Evolutionary conservation across 2,329 filamentous ascomycete genomes (phyloP).

Genomic region (Aspergillus neoniger): DNA sequence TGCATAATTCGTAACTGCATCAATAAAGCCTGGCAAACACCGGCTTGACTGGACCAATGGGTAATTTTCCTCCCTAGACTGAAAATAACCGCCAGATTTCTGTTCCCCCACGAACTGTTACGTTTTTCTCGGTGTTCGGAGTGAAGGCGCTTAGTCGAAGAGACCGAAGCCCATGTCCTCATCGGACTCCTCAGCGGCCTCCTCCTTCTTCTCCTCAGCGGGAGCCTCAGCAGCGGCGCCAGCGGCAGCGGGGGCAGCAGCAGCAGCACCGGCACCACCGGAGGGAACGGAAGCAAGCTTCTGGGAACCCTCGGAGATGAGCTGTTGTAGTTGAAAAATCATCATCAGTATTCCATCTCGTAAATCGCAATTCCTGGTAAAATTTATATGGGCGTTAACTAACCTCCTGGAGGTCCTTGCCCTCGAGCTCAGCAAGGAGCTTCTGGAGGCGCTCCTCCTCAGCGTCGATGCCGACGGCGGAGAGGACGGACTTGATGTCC

Average conservation of each 20-base stretch:
- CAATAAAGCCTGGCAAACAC: slow-evolving; percentile 35
- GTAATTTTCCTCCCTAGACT: slow-evolving; percentile 31
- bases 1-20: slow-evolving; percentile 42
- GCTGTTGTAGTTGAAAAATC: slow-evolving; percentile 52
- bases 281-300: slow-evolving; percentile 98
- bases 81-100: slow-evolving; percentile 36
- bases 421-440: slow-evolving; percentile 75
- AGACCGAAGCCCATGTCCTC: slow-evolving; percentile 76
- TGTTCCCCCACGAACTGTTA: slow-evolving; percentile 70
- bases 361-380: not conserved
- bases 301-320: slow-evolving; percentile 83
- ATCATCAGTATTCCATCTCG: slow-evolving; percentile 17
- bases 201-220: slow-evolving; percentile 71
- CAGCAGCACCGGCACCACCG: slow-evolving; percentile 67
- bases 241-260: slow-evolving; percentile 58
- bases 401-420: slow-evolving; percentile 82
- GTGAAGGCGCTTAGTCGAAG: slow-evolving; percentile 57
- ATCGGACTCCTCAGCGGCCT: slow-evolving; percentile 73
- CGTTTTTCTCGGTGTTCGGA: slow-evolving; percentile 33
- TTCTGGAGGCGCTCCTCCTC: slow-evolving; percentile 82
- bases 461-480: slow-evolving; percentile 91
- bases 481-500: slow-evolving; percentile 87
- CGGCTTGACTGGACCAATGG: slow-evolving; percentile 32
- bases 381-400: slow-evolving; percentile 33
- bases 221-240: slow-evolving; percentile 67